Conservation (phyloP, 2,329 filamentous ascomycete species). For the Sporothrix brunneoviolacea region DNA sequence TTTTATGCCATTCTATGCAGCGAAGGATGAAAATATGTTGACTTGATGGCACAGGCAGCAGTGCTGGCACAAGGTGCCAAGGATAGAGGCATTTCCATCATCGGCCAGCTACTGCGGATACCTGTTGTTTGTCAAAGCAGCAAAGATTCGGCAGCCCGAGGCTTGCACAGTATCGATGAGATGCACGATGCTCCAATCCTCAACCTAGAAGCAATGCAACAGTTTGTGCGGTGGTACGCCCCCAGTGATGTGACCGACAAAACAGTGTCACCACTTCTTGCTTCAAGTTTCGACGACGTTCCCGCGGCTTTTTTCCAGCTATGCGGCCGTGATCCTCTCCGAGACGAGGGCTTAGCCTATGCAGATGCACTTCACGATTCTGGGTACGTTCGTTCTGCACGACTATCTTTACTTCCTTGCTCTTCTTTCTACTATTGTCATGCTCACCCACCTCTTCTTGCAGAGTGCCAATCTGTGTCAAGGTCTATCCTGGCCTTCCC, state of each 20-base stretch:
- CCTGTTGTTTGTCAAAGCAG: conserved; percentile 2
- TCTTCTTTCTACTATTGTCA: no score
- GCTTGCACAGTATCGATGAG: not conserved
- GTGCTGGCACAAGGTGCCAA: not conserved
- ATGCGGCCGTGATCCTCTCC: not conserved
- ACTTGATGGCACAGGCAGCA: not conserved
- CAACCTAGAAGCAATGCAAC: not conserved
- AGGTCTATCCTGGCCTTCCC: not conserved
- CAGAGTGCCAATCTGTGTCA: not conserved
- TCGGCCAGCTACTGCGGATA: not conserved
- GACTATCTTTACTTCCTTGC: no score
- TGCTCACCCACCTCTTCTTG: no score
- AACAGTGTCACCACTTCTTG: not conserved
- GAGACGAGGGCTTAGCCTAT: conserved; percentile 5
- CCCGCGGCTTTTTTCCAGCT: not conserved
- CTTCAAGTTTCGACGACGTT: not conserved
- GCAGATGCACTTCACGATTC: not conserved
- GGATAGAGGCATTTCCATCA: not conserved
- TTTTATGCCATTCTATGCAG: no score
- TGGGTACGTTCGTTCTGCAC: no score
- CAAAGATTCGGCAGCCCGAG: not conserved
- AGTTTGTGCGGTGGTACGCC: conserved; percentile 3
- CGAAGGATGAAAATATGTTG: no score
- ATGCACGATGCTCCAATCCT: conserved; percentile 3
- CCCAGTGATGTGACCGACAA: not conserved